These are phyloP conservation scores for Capsicum baccatum DNA, from an alignment of 257 asterid species.

Conservation along the genomic window DNA sequence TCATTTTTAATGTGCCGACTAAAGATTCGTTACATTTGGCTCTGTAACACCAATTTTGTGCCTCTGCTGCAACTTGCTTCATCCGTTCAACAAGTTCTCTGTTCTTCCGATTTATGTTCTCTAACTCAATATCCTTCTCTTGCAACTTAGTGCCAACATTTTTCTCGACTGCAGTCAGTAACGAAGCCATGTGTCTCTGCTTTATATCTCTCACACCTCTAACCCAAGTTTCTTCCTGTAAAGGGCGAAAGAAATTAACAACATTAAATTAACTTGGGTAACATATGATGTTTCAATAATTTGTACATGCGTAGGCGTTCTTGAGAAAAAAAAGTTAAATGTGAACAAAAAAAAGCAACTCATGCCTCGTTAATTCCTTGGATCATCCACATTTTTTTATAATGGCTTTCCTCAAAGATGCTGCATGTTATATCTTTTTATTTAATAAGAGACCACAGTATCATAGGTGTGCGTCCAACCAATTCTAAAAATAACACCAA, in stretches of 20 bases:
- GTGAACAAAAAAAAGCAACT: not conserved
- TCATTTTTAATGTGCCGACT: slow-evolving; percentile 59
- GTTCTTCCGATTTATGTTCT: slow-evolving; percentile 63
- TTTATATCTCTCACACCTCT: slow-evolving; percentile 68
- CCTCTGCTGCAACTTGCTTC: slow-evolving; percentile 68
- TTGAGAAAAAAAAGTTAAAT: not conserved
- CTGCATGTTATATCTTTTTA: not conserved
- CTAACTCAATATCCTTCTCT: slow-evolving; percentile 71
- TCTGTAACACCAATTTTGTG: slow-evolving; percentile 83
- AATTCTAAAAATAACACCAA: slow-evolving; percentile 15
- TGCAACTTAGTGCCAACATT: slow-evolving; percentile 52
- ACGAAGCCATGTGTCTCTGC: slow-evolving; percentile 75
- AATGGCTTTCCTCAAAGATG: not conserved
- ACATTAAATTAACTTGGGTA: not conserved
- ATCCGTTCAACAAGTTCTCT: slow-evolving; percentile 69
- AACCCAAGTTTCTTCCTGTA: slow-evolving; percentile 67
- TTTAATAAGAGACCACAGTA: not conserved
- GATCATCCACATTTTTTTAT: not conserved
- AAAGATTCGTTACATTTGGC: slow-evolving; percentile 91
- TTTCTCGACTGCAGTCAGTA: slow-evolving; percentile 59
- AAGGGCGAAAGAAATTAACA: slow-evolving; percentile 2
- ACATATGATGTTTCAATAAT: not conserved
- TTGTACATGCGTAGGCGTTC: not conserved
- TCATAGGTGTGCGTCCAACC: not conserved
- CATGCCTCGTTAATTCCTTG: not conserved